Conservation (phyloP, 331 rosid genomes). For the Spiraea crenata region DNA sequence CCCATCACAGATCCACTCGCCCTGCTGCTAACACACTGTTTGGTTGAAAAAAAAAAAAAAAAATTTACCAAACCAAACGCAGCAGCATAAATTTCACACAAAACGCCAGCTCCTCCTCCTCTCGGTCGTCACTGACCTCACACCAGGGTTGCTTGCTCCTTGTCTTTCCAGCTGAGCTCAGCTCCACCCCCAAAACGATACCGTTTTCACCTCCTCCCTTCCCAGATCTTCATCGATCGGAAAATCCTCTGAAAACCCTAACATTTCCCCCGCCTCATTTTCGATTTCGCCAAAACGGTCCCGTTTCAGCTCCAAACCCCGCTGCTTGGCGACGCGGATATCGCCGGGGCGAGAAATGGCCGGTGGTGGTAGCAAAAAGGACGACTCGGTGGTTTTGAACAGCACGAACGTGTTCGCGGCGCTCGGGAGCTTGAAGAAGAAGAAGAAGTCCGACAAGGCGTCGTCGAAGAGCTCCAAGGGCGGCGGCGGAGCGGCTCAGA, state of each 20-base stretch:
- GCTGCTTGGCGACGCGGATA: conserved; percentile 6
- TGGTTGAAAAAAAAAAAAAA: conserved; percentile 4
- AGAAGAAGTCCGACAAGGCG: conserved; percentile 50
- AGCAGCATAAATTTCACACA: neutral
- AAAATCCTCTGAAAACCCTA: conserved; percentile 17
- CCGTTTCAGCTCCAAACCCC: neutral
- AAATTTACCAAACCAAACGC: no score
- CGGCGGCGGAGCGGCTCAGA: conserved; percentile 8
- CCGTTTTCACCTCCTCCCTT: conserved; percentile 6
- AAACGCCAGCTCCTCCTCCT: neutral
- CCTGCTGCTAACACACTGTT: neutral
- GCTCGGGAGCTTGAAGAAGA: conserved; percentile 66
- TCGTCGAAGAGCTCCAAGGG: conserved; percentile 36
- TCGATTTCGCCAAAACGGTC: neutral
- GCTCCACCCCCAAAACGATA: conserved; percentile 10
- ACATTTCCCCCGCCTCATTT: neutral
- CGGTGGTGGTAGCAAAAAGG: conserved; percentile 60
- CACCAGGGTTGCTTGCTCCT: neutral
- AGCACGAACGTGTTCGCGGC: conserved; percentile 69
- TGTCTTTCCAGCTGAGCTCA: conserved; percentile 3
- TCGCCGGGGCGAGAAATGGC: conserved; percentile 40
- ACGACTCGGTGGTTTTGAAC: conserved; percentile 45
- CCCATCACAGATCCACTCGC: conserved; percentile 7
- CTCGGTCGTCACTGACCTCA: neutral
- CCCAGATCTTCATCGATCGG: conserved; percentile 15